These are phyloP conservation scores for Entomortierella lignicola DNA, from an alignment of 192 early-diverging fungal genomes.

Conservation along the genomic window DNA sequence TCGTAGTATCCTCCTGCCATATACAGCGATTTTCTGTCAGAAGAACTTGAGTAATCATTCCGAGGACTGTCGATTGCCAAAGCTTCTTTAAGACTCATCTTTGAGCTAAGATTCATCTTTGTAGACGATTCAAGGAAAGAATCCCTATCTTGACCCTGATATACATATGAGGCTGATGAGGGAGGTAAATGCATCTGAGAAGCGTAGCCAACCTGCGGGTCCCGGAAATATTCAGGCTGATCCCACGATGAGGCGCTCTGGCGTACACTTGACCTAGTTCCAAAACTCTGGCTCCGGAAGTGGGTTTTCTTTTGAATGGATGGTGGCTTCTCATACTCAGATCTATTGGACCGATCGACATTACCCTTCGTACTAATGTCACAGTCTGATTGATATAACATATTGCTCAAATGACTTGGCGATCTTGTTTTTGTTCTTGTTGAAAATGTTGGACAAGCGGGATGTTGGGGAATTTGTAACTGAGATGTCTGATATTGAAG, in stretches of 20 bases:
- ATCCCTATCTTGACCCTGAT: not conserved
- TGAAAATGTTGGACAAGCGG: not conserved
- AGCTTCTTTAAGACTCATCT: constrained; percentile 12
- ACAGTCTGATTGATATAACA: constrained; percentile 5
- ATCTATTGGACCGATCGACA: not conserved
- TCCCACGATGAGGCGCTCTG: constrained; percentile 11
- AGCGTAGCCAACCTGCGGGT: constrained; percentile 5
- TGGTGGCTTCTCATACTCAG: not conserved
- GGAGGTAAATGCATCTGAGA: constrained; percentile 7
- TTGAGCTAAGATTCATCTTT: not conserved
- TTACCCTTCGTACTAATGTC: not conserved
- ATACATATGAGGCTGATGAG: not conserved
- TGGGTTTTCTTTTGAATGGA: constrained; percentile 1
- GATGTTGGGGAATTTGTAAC: not conserved
- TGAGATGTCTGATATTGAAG: not conserved
- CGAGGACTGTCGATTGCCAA: not conserved
- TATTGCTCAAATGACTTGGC: constrained; percentile 39
- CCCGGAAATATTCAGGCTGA: not conserved
- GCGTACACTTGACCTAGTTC: not conserved
- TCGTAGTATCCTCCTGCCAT: not conserved
- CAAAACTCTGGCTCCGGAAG: constrained; percentile 28
- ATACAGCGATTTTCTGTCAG: not conserved
- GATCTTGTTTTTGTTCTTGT: not conserved
- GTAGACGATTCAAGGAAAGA: not conserved
- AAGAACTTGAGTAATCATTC: not conserved